Evolutionary conservation across 2,329 filamentous ascomycete species (phyloP), one percentile per base, ranked within the genome.

Genomic region (Penicillium sp.): DNA sequence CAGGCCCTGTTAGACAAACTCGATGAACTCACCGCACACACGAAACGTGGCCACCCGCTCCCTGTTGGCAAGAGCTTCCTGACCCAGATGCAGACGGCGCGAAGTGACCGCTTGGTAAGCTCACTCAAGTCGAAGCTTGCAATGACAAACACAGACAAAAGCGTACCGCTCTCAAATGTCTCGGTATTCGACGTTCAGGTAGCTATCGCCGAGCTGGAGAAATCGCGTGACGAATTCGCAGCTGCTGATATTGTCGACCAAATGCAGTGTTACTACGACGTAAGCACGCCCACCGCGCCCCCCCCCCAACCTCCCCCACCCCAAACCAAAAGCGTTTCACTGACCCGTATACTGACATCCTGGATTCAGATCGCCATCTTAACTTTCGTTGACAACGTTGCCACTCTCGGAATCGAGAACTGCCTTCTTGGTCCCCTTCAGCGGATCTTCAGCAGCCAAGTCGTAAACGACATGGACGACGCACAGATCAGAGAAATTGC

Each of bases 361-460:
- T 15, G 35, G 13, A 2, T 23, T 1, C 48, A 68, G 69, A 68
- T 63, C 68, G 78, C 80, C 1, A 71, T 80, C 3, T 67, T 78
- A 13, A 81, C 78, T 0, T 83, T 85, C 52, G 73, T 80, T 3
- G 80, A 85, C 4, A 83, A 83, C 21, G 71, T 85, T 9, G 74
- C 80, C 19, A 82, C 77, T n/a, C 72, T 84, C 0, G 83, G 77
- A 0, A 73, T 83, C 0, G 83, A 85, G 65, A 81, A 80, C 35
- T 84, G 81, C 49, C 76, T 86, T 0, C 69, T 85, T 0, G 68
- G 60, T 0, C 75, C 79, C 1, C 61, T 85, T 0, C 74, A 77
- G 0, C 57, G 63, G 0, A 81, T 85, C 3, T 71, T 85, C 35
- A 81, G 77, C 0, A 72, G 79, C 0, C 71, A 70, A 0, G 68